phyloP scores from a whole-genome alignment of 805 yeast genomes.

The Metschnikowia colocasiae region DNA sequence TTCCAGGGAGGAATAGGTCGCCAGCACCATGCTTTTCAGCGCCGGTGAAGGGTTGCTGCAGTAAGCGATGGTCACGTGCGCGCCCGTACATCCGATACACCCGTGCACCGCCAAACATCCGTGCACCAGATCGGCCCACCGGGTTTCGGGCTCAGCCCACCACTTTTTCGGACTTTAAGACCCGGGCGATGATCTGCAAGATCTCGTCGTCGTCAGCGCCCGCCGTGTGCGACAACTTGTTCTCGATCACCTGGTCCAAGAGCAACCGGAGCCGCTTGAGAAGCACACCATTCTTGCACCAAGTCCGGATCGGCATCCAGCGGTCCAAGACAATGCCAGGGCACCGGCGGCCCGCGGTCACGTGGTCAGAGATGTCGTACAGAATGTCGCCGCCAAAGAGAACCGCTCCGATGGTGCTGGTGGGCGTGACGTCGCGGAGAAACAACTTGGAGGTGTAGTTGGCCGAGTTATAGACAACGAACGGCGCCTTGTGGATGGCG shows the following conservation, averaged over 20 bases:
- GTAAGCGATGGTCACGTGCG: too few species aligned
- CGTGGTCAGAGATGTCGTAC: slow-evolving; percentile 48
- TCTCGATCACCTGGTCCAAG: slow-evolving; percentile 64
- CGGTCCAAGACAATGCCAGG: slow-evolving; percentile 83
- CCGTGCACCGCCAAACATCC: background rate
- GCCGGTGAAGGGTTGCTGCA: too few species aligned
- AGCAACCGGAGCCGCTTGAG: slow-evolving; percentile 64
- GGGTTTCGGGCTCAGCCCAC: background rate
- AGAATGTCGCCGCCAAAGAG: slow-evolving; percentile 74
- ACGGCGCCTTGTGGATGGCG: slow-evolving; percentile 47
- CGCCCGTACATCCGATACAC: background rate
- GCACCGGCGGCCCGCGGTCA: slow-evolving; percentile 48
- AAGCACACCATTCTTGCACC: slow-evolving; percentile 92
- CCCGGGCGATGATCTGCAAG: slow-evolving; percentile 19
- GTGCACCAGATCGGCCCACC: too few species aligned
- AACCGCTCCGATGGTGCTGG: slow-evolving; percentile 65
- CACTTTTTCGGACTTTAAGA: slow-evolving; percentile 5
- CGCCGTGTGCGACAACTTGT: slow-evolving; percentile 43
- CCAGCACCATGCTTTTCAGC: too few species aligned
- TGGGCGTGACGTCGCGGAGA: slow-evolving; percentile 75
- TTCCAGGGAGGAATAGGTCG: too few species aligned
- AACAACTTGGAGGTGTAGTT: slow-evolving; percentile 65
- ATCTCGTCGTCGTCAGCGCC: slow-evolving; percentile 20
- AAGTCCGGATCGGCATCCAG: slow-evolving; percentile 89
- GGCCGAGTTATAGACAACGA: slow-evolving; percentile 59